Base-by-base conservation (phyloP, 164 flowering plant genomes). In the Vitis riparia region DNA sequence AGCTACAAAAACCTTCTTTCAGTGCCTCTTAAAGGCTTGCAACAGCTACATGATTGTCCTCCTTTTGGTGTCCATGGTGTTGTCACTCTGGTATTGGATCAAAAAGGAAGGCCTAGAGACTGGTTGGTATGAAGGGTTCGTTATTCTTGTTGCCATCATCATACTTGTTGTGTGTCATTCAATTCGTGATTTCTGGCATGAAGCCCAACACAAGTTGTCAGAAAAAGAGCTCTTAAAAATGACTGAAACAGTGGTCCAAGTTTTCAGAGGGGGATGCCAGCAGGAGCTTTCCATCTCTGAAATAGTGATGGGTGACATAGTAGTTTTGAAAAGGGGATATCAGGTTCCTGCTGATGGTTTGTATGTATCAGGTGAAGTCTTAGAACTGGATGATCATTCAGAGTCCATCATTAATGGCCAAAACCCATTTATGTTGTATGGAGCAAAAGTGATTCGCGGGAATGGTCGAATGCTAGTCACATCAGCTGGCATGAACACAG, bases 281-380 rank as follows among this genome's bases (percentile, higher is more conserved):
- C 51, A 16, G 32, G 9, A 62, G 14, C 19, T 69, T 11, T n/a
- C 49, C 12, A 19, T 30, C 16, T 58, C 52, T 8, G 74, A 66
- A 2, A 44, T 70, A n/a, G 50, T 52, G 14, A 5, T 27, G 9
- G 73, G 78, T 59, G 78, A 70, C 51, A 47, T 75, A 29, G 67
- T 70, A 14, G 52, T 15, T n/a, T 49, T 75, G 55, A 14, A 66
- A 48, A 70, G 48, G 52, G 74, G 70, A 11, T n/a, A 29, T 65
- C 57, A 51, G 8, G 63, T 75, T 61, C 78, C 78, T 13, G 70
- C 63, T 53, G 78, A 75, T 66, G 78, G 78, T 19, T 29, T 70
- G 60, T 60, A 52, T 11, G 13, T 70, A 51, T 53, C 48, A 9
- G 70, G 51, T 13, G 44, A 52, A 10, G 37, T 16, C 63, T 61